A percentile compares a stretch with the other conserved stretches of the same genome.
Evolutionary conservation across 352 stramenopile species (phyloP).

Genomic region (Thraustotheca clavata): DNA sequence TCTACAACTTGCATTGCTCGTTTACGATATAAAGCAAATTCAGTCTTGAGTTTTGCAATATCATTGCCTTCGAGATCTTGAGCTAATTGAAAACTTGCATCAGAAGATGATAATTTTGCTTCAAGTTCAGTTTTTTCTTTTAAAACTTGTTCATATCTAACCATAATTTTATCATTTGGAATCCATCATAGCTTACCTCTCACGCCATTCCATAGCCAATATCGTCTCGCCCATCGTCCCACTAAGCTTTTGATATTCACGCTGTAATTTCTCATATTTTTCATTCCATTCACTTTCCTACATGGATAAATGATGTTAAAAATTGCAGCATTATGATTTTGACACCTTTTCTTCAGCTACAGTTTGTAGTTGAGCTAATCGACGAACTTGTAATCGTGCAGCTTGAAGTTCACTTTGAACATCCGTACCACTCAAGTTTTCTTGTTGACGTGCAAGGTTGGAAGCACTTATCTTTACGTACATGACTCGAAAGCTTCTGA

Average conservation of each 20-base stretch:
- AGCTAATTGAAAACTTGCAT: constrained; percentile 31
- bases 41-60: constrained; percentile 53
- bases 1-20: constrained; percentile 67
- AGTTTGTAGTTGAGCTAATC: constrained; percentile 61
- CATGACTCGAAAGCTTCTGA: not conserved
- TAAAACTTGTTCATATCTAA: constrained; percentile 63
- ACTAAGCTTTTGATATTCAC: constrained; percentile 81
- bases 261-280: constrained; percentile 79
- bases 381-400: constrained; percentile 58
- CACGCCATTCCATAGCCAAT: constrained; percentile 75
- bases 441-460: constrained; percentile 58
- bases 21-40: constrained; percentile 75
- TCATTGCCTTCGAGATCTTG: constrained; percentile 35
- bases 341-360: constrained; percentile 66
- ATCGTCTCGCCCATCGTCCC: constrained; percentile 80
- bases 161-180: not conserved
- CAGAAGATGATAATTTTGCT: constrained; percentile 49
- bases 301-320: not conserved
- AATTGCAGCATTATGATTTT: not conserved
- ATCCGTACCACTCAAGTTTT: constrained; percentile 73
- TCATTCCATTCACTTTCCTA: constrained; percentile 71
- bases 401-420: constrained; percentile 58
- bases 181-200: constrained; percentile 32
- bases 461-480: constrained; percentile 72
- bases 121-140: constrained; percentile 70